Conservation (phyloP, 805 yeast genomes). For the Yarrowia sp. region DNA sequence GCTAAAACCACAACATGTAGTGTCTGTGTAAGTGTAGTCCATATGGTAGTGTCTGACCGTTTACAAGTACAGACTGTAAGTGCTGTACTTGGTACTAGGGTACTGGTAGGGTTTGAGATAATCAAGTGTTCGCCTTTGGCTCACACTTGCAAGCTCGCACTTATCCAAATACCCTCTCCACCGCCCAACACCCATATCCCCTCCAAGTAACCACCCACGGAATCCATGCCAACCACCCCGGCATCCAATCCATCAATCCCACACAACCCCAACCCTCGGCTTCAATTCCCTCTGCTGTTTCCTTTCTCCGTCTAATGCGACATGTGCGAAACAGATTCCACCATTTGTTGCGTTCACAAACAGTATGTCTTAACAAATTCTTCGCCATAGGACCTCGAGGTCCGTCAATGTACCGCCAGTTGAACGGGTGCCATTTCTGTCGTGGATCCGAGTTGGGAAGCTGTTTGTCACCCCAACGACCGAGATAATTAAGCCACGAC, state of each 20-base stretch:
- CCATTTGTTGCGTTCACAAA: constrained; percentile 88
- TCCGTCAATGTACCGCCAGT: constrained; percentile 87
- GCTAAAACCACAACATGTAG: no score
- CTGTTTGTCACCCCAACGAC: constrained; percentile 89
- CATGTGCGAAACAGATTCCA: constrained; percentile 88
- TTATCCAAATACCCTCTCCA: constrained; percentile 36
- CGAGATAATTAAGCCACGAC: constrained; percentile 75
- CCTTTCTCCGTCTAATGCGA: constrained; percentile 65
- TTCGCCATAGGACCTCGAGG: constrained; percentile 87
- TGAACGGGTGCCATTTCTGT: constrained; percentile 83
- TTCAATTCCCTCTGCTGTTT: constrained; percentile 85
- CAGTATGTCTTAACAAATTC: constrained; percentile 61
- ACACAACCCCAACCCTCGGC: constrained; percentile 87
- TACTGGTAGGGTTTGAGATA: no score
- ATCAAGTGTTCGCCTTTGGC: no score
- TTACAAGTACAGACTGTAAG: no score
- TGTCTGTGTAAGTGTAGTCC: no score
- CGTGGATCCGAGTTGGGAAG: constrained; percentile 65
- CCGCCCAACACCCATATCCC: constrained; percentile 36
- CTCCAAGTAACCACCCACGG: constrained; percentile 38
- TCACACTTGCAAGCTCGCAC: no score
- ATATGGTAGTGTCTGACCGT: no score
- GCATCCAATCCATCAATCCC: constrained; percentile 49
- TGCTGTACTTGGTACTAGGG: no score
- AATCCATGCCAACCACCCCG: constrained; percentile 48